Base-by-base conservation (phyloP, 805 yeast genomes). In the Kockiozyma suomiensis region DNA sequence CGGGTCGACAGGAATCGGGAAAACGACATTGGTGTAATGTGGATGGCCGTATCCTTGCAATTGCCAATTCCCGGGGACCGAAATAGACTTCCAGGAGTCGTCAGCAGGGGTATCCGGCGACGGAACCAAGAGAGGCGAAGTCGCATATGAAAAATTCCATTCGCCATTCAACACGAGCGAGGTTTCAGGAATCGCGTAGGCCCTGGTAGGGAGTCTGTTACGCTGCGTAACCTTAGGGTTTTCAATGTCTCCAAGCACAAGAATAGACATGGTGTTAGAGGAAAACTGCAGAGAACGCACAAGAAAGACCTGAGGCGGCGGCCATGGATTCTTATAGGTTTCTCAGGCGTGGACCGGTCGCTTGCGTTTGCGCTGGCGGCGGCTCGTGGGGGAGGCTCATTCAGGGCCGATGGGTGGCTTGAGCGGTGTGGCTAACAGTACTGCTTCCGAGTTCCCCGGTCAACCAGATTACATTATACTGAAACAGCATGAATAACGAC, bases 41-140 rank as follows among this genome's bases (percentile, higher is more conserved):
- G 78, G 78, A 6, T 63, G 59, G 6, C 76, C 77, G 51, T 61
- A 71, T 15, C 76, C 76, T 58, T 73, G 73, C 30, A 73, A 58
- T 66, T 75, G 77, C 76, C 77, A 74, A 54, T 73, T 73, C 2
- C 76, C 74, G 1, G 78, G 77, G 23, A 75, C 78, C 1, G 58
- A 28, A 13, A 72, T 66, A 6, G 38, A 42, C 1, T 43, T 40
- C 70, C 69, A 67, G 2, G 48, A 25, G 12, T 10, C 23, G 47
- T 54, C 19, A 28, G 42, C 37, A n/a, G 56, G 33, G 1, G 49
- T 32, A 21, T 38, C 52, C 17, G 51, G 60, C 4, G 41, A 17
- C 8, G 58, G 57, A 6, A 61, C 69, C 10, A 60, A 51, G 15
- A 25, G 25, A 30, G 66, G 62, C 28, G 62, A 57, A 10, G 61